phyloP scores from a whole-genome alignment of 305 asterid genomes.

The Lippia alba region DNA sequence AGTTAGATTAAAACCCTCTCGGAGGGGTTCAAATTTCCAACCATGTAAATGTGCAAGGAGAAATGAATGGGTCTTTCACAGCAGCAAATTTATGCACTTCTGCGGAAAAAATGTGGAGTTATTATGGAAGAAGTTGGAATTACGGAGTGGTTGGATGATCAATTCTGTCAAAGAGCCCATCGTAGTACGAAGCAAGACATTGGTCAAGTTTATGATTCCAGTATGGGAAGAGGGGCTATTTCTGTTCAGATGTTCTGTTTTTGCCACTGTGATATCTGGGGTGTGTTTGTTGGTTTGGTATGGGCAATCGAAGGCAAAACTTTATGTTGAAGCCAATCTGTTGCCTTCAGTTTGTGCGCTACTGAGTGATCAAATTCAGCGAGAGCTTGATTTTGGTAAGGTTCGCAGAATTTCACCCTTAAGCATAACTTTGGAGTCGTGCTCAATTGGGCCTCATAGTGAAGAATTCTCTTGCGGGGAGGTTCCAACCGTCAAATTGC shows the following conservation, averaged over 20 bases:
- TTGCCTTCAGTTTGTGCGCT: slow-evolving; percentile 82
- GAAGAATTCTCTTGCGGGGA: slow-evolving; percentile 97
- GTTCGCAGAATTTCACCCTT: slow-evolving; percentile 89
- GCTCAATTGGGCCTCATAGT: slow-evolving; percentile 87
- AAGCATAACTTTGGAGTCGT: slow-evolving; percentile 92
- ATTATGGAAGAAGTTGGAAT: slow-evolving; percentile 71
- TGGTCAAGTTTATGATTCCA: slow-evolving; percentile 70
- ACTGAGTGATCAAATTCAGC: slow-evolving; percentile 73
- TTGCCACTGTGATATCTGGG: slow-evolving; percentile 84
- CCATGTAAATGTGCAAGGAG: slow-evolving; percentile 63
- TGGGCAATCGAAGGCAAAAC: slow-evolving; percentile 81
- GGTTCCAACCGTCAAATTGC: slow-evolving; percentile 78
- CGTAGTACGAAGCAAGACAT: slow-evolving; percentile 55
- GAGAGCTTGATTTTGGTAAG: slow-evolving; percentile 89
- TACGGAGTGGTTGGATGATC: slow-evolving; percentile 64
- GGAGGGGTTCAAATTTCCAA: slow-evolving; percentile 45
- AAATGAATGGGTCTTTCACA: slow-evolving; percentile 73
- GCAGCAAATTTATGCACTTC: slow-evolving; percentile 64
- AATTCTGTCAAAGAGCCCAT: slow-evolving; percentile 77
- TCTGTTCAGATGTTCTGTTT: slow-evolving; percentile 84
- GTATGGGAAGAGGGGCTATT: slow-evolving; percentile 92
- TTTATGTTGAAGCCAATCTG: slow-evolving; percentile 73
- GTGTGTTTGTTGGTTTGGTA: slow-evolving; percentile 85
- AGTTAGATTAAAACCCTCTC: slow-evolving; percentile 40
- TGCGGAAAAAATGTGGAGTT: slow-evolving; percentile 70